Evolutionary conservation across 2,329 filamentous ascomycete species (phyloP).

Genomic region (Verticillium klebahnii): DNA sequence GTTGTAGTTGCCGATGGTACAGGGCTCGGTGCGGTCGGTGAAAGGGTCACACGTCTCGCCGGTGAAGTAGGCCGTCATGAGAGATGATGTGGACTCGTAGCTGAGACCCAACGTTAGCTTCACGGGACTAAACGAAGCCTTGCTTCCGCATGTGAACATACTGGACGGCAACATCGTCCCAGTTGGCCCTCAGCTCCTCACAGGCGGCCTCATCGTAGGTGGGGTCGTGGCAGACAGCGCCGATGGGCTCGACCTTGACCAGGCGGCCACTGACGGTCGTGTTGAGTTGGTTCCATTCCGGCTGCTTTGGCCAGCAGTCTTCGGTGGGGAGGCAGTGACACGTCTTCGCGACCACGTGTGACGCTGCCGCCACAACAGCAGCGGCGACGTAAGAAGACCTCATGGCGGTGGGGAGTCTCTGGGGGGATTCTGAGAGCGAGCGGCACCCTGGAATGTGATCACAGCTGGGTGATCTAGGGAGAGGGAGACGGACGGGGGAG

Average conservation of each 20-base stretch:
- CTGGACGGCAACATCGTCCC: slow-evolving; percentile 8
- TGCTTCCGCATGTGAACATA: background rate
- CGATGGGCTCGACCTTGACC: slow-evolving; percentile 39
- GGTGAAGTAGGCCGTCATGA: slow-evolving; percentile 23
- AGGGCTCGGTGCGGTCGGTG: slow-evolving; percentile 26
- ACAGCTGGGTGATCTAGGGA: background rate
- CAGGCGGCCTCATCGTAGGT: slow-evolving; percentile 33
- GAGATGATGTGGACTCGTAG: slow-evolving; percentile 20
- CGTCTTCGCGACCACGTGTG: background rate
- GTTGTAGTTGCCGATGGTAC: slow-evolving; percentile 27
- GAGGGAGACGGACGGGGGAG: background rate
- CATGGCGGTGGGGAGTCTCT: background rate
- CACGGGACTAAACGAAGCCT: background rate
- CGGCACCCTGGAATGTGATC: background rate
- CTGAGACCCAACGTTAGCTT: slow-evolving; percentile 6
- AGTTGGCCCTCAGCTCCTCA: slow-evolving; percentile 20
- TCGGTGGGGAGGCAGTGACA: background rate
- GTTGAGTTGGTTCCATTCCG: slow-evolving; percentile 37
- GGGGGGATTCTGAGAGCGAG: background rate
- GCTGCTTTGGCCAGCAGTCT: background rate
- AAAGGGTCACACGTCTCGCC: slow-evolving; percentile 21
- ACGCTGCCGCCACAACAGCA: background rate
- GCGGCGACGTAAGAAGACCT: background rate
- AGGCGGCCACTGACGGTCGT: slow-evolving; percentile 36
- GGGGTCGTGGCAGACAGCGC: slow-evolving; percentile 37